Percentiles rank a stretch among this genome's conserved stretches.
These are phyloP conservation scores for Dimargaris verticillata DNA, from an alignment of 192 early-diverging fungal species.

Conservation along the genomic window DNA sequence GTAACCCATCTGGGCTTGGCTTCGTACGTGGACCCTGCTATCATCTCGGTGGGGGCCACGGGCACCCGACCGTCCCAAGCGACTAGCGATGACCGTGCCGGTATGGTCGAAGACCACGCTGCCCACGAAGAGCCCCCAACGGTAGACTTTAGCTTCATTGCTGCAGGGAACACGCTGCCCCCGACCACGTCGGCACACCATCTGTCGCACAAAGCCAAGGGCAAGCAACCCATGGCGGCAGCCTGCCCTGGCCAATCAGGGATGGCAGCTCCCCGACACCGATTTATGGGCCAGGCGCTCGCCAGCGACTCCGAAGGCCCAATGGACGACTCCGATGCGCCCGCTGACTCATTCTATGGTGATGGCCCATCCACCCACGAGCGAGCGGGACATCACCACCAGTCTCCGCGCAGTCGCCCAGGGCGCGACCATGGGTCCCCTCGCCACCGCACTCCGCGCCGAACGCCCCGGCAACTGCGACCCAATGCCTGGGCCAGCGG, in stretches of 20 bases:
- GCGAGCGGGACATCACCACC: not conserved
- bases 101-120: not conserved
- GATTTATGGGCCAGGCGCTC: not conserved
- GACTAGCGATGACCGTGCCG: not conserved
- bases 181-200: not conserved
- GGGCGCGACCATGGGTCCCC: not conserved
- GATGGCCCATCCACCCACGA: not conserved
- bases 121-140: not conserved
- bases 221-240: slow-evolving; percentile 11
- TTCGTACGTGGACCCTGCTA: slow-evolving; percentile 35
- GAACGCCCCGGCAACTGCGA: not conserved
- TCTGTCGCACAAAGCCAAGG: slow-evolving; percentile 10
- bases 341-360: not conserved
- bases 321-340: not conserved
- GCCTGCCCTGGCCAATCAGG: not conserved
- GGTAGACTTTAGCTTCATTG: not conserved
- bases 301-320: slow-evolving; percentile 9
- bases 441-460: not conserved
- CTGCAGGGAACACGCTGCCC: not conserved
- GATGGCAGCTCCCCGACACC: not conserved
- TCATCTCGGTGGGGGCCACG: slow-evolving; percentile 31
- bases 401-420: not conserved
- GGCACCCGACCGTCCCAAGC: not conserved
- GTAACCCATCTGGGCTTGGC: too few relatives aligned
- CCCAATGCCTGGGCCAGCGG: slow-evolving; percentile 36